Percentiles rank a stretch among this genome's conserved stretches.
Evolutionary conservation across 1,284 basidiomycete species (phyloP).

Genomic region (Cutaneotrichosporon sp.): DNA sequence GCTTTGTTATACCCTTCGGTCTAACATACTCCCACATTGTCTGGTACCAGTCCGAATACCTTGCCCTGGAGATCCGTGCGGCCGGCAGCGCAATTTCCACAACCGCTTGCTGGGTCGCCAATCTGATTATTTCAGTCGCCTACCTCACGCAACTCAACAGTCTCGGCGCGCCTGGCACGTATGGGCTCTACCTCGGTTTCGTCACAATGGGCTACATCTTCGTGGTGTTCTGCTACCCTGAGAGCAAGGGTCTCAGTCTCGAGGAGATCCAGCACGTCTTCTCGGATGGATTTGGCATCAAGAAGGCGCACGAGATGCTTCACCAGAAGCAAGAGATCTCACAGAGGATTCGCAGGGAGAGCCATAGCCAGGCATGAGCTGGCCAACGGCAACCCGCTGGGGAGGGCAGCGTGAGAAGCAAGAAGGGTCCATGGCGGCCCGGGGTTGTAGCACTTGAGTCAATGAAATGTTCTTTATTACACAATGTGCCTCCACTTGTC

Average conservation of each 20-base stretch:
- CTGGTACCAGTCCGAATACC: slow-evolving; percentile 42
- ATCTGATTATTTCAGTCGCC: slow-evolving; percentile 24
- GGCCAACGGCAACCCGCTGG: too few relatives aligned
- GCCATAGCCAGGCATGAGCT: too few relatives aligned
- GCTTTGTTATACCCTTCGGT: slow-evolving; percentile 40
- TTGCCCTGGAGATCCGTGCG: slow-evolving; percentile 38
- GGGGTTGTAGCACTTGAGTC: too few relatives aligned
- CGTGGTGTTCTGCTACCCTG: slow-evolving; percentile 25
- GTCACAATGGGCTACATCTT: slow-evolving; percentile 19
- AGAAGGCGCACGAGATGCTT: slow-evolving; percentile 16
- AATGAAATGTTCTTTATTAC: too few relatives aligned
- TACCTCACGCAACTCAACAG: slow-evolving; percentile 22
- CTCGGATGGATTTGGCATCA: slow-evolving; percentile 22
- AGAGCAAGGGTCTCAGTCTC: slow-evolving; percentile 22
- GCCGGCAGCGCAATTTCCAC: slow-evolving; percentile 25
- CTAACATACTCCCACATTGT: slow-evolving; percentile 37
- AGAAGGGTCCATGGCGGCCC: too few relatives aligned
- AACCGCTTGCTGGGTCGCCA: slow-evolving; percentile 22
- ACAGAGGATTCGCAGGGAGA: background rate
- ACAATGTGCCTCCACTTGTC: too few relatives aligned
- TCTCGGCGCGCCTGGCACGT: slow-evolving; percentile 18
- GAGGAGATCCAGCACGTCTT: slow-evolving; percentile 23
- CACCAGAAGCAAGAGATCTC: slow-evolving; percentile 10
- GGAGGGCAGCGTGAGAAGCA: too few relatives aligned
- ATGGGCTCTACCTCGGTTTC: slow-evolving; percentile 25